These are phyloP conservation scores for Geranium incanum DNA, from an alignment of 441 rosid genomes.

Conservation along the genomic window DNA sequence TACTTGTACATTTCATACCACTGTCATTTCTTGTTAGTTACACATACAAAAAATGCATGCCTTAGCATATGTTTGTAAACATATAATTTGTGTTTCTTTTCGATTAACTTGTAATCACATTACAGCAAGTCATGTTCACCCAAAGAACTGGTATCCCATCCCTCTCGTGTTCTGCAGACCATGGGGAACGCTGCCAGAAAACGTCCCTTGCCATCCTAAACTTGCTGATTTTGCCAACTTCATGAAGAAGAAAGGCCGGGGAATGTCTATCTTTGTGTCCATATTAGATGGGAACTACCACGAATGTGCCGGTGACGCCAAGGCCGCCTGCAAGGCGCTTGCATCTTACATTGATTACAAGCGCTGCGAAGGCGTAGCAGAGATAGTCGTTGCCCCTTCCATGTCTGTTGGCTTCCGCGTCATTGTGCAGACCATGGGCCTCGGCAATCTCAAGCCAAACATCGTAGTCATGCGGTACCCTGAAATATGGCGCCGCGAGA, in stretches of 20 bases:
- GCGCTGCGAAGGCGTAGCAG: conserved; percentile 95
- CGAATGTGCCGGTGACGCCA: conserved; percentile 90
- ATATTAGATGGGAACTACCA: conserved; percentile 90
- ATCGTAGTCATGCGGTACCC: conserved; percentile 97
- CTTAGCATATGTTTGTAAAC: too few species aligned
- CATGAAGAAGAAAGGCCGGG: conserved; percentile 99
- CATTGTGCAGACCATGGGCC: conserved; percentile 94
- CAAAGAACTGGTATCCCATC: conserved; percentile 97
- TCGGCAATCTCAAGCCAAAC: conserved; percentile 94
- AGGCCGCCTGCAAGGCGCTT: conserved; percentile 77
- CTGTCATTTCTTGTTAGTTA: too few species aligned
- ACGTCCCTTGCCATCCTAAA: conserved; percentile 96
- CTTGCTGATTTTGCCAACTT: conserved; percentile 97
- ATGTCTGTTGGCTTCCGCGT: conserved; percentile 97
- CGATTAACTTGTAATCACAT: too few species aligned
- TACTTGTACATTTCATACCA: too few species aligned
- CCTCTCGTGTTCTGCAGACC: conserved; percentile 96
- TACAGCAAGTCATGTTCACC: conserved; percentile 96
- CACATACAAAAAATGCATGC: too few species aligned
- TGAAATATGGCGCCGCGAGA: conserved; percentile 97
- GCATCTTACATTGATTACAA: conserved; percentile 82
- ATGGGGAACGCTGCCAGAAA: conserved; percentile 97
- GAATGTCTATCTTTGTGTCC: conserved; percentile 91
- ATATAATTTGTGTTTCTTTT: conserved; percentile 18
- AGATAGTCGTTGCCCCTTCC: conserved; percentile 90